These are phyloP conservation scores for Ophiostoma quercus DNA, from an alignment of 2,329 filamentous ascomycete genomes.

Conservation along the genomic window DNA sequence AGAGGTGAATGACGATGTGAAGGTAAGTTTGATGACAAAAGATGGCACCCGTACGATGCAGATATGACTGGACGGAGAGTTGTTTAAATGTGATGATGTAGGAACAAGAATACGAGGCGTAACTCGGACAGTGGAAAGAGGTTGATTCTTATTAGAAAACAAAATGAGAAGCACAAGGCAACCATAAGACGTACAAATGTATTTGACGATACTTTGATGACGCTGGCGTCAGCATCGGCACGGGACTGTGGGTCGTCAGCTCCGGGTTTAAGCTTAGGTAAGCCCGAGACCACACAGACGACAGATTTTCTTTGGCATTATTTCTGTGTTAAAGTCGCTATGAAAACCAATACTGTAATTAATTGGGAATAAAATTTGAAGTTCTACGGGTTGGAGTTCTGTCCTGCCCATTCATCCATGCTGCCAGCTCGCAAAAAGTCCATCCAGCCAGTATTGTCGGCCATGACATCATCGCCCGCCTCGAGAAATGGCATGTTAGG, in stretches of 20 bases:
- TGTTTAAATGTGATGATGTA: neutral
- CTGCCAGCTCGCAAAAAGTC: slow-evolving; percentile 31
- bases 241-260: neutral
- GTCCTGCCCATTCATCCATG: neutral
- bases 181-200: neutral
- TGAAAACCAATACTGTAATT: neutral
- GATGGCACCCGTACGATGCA: no score
- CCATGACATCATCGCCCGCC: slow-evolving; percentile 38
- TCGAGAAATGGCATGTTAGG: slow-evolving; percentile 38
- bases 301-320: neutral
- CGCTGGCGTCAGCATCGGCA: slow-evolving; percentile 15
- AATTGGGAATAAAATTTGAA: neutral
- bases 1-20: neutral
- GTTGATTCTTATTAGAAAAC: neutral
- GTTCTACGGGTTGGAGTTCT: neutral
- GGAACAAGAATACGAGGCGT: neutral
- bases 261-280: slow-evolving; percentile 14
- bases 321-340: neutral
- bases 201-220: neutral
- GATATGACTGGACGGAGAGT: neutral
- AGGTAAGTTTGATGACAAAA: neutral
- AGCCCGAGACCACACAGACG: neutral
- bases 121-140: neutral
- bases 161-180: neutral
- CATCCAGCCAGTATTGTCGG: slow-evolving; percentile 36